These are phyloP conservation scores for Anaeramoeba flamelloides DNA, from an alignment of 78 protist genomes.

Conservation along the genomic window DNA sequence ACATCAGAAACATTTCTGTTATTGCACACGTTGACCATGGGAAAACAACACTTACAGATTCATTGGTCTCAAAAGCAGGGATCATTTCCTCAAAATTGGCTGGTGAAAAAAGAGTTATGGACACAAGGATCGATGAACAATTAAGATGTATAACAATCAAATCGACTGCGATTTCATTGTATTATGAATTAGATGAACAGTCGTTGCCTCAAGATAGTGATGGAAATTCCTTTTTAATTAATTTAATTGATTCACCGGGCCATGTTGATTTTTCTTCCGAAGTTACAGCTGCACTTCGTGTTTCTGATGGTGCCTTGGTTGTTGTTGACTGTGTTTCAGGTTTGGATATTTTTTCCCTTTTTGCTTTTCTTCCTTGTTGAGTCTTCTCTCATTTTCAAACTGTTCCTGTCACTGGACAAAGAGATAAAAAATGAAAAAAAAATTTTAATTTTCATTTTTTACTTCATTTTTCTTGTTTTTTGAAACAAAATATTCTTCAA, in stretches of 20 bases:
- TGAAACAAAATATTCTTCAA: too few species aligned
- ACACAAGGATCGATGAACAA: slow-evolving; percentile 92
- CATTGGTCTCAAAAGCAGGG: slow-evolving; percentile 91
- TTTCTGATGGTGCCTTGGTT: slow-evolving; percentile 98
- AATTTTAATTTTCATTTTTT: too few species aligned
- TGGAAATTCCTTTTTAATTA: slow-evolving; percentile 64
- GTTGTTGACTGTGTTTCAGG: slow-evolving; percentile 97
- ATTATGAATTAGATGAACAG: slow-evolving; percentile 48
- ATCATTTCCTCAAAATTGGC: slow-evolving; percentile 80
- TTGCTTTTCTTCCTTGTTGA: too few species aligned
- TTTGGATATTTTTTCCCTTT: too few species aligned
- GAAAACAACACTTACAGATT: slow-evolving; percentile 90
- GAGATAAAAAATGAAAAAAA: too few species aligned
- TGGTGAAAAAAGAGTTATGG: slow-evolving; percentile 87
- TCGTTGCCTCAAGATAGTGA: slow-evolving; percentile 13
- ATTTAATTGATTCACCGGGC: slow-evolving; percentile 91
- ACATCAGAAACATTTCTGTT: slow-evolving; percentile 82
- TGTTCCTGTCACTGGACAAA: too few species aligned
- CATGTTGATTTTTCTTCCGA: slow-evolving; percentile 87
- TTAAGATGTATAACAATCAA: slow-evolving; percentile 97
- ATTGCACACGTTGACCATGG: slow-evolving; percentile 76
- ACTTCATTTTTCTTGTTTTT: too few species aligned
- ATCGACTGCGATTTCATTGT: slow-evolving; percentile 88
- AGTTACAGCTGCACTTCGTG: slow-evolving; percentile 98
- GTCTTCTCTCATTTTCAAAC: too few species aligned